Evolutionary conservation across 805 yeast genomes (phyloP).

Genomic region (Myxozyma kluyveri): DNA sequence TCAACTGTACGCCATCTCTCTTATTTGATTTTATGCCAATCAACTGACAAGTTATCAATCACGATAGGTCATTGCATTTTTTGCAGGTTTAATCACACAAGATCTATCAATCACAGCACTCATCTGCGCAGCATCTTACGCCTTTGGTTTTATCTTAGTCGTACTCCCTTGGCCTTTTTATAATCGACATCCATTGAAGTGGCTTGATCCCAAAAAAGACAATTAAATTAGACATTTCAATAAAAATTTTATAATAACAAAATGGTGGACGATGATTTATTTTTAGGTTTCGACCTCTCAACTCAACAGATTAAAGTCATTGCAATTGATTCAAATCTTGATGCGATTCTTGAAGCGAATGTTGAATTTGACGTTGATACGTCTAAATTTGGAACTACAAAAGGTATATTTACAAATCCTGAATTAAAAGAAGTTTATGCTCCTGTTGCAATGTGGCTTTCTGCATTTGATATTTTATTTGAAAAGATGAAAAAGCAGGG

Average conservation of each 20-base stretch:
- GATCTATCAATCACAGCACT: conserved; percentile 44
- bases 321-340: conserved; percentile 54
- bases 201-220: conserved; percentile 40
- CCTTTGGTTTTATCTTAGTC: conserved; percentile 41
- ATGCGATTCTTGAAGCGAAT: conserved; percentile 54
- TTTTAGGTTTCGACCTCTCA: conserved; percentile 73
- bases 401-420: conserved; percentile 66
- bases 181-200: conserved; percentile 49
- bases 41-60: too few species aligned
- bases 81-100: conserved; percentile 50
- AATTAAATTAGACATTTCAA: conserved; percentile 22
- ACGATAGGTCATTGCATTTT: conserved; percentile 41
- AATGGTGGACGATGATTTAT: conserved; percentile 27
- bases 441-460: conserved; percentile 89
- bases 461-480: conserved; percentile 68
- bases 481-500: conserved; percentile 43
- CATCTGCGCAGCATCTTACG: conserved; percentile 42
- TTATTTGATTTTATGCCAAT: not conserved
- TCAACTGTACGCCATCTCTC: conserved; percentile 33
- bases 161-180: conserved; percentile 62
- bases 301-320: conserved; percentile 85
- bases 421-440: conserved; percentile 62
- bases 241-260: conserved; percentile 11
- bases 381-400: conserved; percentile 58
- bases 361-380: conserved; percentile 72